Evolutionary conservation across 441 rosid genomes (phyloP).

Genomic region (Breynia disticha): DNA sequence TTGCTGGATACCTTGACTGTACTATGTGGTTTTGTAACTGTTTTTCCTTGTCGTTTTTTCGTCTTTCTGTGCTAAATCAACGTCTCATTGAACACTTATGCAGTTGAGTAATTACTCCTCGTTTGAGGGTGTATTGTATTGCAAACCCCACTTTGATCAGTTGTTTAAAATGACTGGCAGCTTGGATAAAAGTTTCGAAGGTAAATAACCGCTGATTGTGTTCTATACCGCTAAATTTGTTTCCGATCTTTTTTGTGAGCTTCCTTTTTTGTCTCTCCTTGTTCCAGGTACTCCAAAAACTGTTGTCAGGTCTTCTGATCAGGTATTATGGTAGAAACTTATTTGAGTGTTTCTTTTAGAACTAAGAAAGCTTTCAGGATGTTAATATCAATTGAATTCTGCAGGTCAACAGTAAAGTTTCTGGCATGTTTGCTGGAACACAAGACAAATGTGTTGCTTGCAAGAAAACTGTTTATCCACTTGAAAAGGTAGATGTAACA

Average conservation of each 20-base stretch:
- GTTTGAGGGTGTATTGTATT: conserved; percentile 65
- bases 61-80: too few species aligned
- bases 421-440: conserved; percentile 63
- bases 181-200: conserved; percentile 68
- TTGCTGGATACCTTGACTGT: too few species aligned
- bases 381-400: conserved; percentile 6
- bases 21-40: too few species aligned
- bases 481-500: conserved; percentile 43
- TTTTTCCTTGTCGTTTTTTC: too few species aligned
- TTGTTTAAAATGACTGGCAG: conserved; percentile 70
- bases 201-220: conserved; percentile 13
- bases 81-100: conserved; percentile 13
- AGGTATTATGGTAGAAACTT: conserved; percentile 22
- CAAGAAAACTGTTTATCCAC: conserved; percentile 64
- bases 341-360: background rate
- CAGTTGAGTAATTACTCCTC: conserved; percentile 60
- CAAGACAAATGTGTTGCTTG: conserved; percentile 71
- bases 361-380: background rate
- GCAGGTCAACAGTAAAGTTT: conserved; percentile 53
- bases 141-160: conserved; percentile 80
- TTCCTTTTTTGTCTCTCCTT: conserved; percentile 6
- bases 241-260: conserved; percentile 3
- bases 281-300: conserved; percentile 48
- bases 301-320: conserved; percentile 43
- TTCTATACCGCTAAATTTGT: background rate